Conservation (phyloP, 1,284 basidiomycete species). For the Austropuccinia psidii region DNA sequence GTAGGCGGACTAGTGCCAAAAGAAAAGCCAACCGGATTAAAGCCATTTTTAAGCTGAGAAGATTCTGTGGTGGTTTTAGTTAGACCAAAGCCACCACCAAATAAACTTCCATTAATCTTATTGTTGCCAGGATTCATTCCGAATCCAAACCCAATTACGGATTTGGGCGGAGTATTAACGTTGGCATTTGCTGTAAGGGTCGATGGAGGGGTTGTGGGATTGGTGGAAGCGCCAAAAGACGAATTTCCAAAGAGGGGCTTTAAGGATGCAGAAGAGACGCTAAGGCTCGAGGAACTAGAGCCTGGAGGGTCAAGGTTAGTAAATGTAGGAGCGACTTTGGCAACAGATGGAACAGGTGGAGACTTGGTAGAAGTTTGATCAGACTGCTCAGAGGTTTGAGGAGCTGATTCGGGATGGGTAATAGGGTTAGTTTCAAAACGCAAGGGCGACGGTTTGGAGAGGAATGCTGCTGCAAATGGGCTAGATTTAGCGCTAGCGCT, state of each 20-base stretch:
- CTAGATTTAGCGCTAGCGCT: background rate
- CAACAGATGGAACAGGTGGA: too few species aligned
- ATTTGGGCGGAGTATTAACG: background rate
- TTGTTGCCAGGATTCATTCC: background rate
- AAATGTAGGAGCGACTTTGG: background rate
- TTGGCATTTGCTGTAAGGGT: background rate
- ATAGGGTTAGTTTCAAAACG: slow-evolving; percentile 8
- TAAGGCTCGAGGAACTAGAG: too few species aligned
- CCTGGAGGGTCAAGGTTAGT: too few species aligned
- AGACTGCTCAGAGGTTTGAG: background rate
- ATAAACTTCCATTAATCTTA: background rate
- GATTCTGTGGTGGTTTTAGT: background rate
- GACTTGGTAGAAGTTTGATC: too few species aligned
- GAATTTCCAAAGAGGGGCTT: background rate
- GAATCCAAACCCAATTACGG: background rate
- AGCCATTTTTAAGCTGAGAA: slow-evolving; percentile 11
- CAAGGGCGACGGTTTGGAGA: slow-evolving; percentile 11
- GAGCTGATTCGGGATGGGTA: background rate
- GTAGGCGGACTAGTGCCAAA: slow-evolving; percentile 29
- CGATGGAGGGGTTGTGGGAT: background rate
- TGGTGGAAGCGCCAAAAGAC: background rate
- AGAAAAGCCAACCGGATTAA: slow-evolving; percentile 32
- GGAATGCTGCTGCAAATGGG: slow-evolving; percentile 13
- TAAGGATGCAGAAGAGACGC: background rate
- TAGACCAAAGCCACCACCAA: slow-evolving; percentile 19